These are phyloP conservation scores for Hypoxylon sp. DNA, from an alignment of 2,329 filamentous ascomycete genomes.

Conservation along the genomic window DNA sequence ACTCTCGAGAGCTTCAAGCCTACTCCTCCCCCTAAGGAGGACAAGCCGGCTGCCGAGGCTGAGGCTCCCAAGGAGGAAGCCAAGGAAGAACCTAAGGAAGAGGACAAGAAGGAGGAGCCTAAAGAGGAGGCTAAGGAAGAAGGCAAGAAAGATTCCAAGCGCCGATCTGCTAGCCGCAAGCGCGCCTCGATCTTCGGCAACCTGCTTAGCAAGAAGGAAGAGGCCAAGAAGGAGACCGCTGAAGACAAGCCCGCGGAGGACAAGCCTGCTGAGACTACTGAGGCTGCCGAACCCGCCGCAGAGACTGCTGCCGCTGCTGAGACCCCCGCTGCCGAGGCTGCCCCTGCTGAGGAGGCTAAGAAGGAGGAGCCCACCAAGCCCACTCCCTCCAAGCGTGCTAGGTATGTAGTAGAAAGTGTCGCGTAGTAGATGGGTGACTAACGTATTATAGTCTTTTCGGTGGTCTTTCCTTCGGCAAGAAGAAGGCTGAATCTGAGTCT, in stretches of 20 bases:
- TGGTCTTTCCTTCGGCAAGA: constrained; percentile 71
- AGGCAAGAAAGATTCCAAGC: constrained; percentile 73
- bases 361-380: constrained; percentile 63
- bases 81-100: constrained; percentile 67
- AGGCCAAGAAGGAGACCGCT: constrained; percentile 56
- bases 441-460: constrained; percentile 64
- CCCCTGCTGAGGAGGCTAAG: constrained; percentile 51
- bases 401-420: constrained; percentile 57
- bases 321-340: constrained; percentile 54
- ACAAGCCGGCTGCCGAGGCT: constrained; percentile 59
- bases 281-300: constrained; percentile 56
- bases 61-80: constrained; percentile 55
- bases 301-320: constrained; percentile 57
- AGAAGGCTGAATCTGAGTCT: constrained; percentile 67
- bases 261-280: constrained; percentile 56
- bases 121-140: constrained; percentile 58
- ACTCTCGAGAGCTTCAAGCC: constrained; percentile 80
- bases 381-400: constrained; percentile 68
- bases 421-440: constrained; percentile 22
- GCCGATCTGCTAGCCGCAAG: constrained; percentile 76
- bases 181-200: constrained; percentile 74
- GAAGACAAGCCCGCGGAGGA: constrained; percentile 60
- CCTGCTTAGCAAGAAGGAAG: constrained; percentile 71
- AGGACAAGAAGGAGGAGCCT: constrained; percentile 62
- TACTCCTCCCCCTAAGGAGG: constrained; percentile 61